These are phyloP conservation scores for Pisolithus microcarpus DNA, from an alignment of 768 basidiomycete species.

Conservation along the genomic window DNA sequence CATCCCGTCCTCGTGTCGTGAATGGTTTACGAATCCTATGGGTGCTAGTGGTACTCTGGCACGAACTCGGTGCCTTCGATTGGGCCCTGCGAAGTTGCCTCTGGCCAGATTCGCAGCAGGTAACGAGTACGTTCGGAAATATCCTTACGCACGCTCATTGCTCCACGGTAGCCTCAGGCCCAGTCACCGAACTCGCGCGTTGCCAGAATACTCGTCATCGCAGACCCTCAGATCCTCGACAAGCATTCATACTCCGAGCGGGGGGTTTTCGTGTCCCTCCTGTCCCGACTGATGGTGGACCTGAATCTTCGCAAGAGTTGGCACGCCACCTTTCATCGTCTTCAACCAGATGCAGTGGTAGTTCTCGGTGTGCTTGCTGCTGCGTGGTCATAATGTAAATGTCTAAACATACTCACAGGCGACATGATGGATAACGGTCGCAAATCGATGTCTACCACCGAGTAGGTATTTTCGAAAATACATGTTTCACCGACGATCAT, in stretches of 20 bases:
- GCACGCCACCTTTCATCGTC: constrained; percentile 49
- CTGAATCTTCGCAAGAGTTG: constrained; percentile 82
- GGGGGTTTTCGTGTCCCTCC: constrained; percentile 42
- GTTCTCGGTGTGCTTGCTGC: constrained; percentile 54
- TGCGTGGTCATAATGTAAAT: not conserved
- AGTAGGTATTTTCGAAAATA: constrained; percentile 47
- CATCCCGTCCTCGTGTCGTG: constrained; percentile 28
- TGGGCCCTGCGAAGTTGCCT: constrained; percentile 40
- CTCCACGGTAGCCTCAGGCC: constrained; percentile 9
- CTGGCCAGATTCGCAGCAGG: constrained; percentile 51
- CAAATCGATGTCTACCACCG: constrained; percentile 48
- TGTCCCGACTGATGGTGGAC: constrained; percentile 67
- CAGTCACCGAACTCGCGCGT: constrained; percentile 14
- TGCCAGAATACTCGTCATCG: constrained; percentile 54
- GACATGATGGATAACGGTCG: constrained; percentile 91
- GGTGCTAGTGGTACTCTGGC: constrained; percentile 61
- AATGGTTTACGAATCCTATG: constrained; percentile 49
- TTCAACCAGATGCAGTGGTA: constrained; percentile 64
- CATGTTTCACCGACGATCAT: constrained; percentile 1
- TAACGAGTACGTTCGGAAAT: constrained; percentile 18
- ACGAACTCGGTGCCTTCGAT: constrained; percentile 56
- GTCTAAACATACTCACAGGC: constrained; percentile 9
- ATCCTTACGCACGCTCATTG: not conserved
- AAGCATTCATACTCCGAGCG: constrained; percentile 65
- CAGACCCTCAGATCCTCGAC: constrained; percentile 86